Evolutionary conservation across 257 asterid genomes (phyloP).

Genomic region (Capsicum baccatum): DNA sequence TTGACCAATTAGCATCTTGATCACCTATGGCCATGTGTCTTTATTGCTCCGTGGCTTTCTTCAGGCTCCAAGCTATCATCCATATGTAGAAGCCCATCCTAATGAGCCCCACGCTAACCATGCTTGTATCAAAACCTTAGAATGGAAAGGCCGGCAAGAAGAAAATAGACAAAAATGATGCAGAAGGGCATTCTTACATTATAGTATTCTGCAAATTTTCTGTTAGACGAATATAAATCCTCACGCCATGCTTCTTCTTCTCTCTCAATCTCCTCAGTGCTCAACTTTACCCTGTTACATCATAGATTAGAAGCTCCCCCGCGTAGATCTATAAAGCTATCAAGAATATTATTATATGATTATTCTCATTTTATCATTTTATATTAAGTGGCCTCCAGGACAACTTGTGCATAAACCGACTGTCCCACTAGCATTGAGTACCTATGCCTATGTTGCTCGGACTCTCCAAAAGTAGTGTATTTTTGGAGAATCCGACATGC

Average conservation of each 20-base stretch:
- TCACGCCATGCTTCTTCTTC: constrained; percentile 94
- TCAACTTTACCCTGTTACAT: constrained; percentile 80
- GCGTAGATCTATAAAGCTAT: background rate
- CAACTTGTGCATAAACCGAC: background rate
- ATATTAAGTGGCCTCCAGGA: background rate
- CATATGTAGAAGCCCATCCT: too few relatives aligned
- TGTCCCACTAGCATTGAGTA: background rate
- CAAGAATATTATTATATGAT: constrained; percentile 12
- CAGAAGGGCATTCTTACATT: constrained; percentile 51
- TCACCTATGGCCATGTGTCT: too few relatives aligned
- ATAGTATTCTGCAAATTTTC: constrained; percentile 96
- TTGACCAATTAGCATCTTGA: too few relatives aligned
- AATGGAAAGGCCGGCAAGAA: constrained; percentile 15
- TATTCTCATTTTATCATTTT: constrained; percentile 18
- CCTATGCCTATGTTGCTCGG: background rate
- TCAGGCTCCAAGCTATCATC: too few relatives aligned
- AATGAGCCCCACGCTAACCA: too few relatives aligned
- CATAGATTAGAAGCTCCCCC: constrained; percentile 33
- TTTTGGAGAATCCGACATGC: too few relatives aligned
- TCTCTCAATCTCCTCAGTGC: constrained; percentile 94
- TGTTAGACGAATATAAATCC: constrained; percentile 89
- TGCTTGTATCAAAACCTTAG: background rate
- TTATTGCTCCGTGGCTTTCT: too few relatives aligned
- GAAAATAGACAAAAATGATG: constrained; percentile 20
- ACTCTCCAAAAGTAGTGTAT: too few relatives aligned